Evolutionary conservation across 78 protist species (phyloP), one percentile per base, ranked within the genome.

Genomic region (Tieghemostelium lacteum): DNA sequence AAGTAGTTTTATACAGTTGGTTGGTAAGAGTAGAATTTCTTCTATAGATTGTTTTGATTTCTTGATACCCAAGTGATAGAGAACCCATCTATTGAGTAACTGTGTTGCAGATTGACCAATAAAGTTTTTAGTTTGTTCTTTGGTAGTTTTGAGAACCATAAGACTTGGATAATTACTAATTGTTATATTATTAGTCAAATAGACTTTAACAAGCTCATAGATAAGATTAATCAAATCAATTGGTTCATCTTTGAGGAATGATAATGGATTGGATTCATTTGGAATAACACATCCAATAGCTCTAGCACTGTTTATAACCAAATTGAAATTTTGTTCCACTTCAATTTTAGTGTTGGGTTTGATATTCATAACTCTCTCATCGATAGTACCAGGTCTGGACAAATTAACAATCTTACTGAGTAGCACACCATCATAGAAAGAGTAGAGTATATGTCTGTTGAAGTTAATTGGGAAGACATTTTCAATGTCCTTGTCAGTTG

Each of bases 381-480:
- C 96, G 57, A 95, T 94, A 14, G 97, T 73, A 20, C 69, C 86
- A 24, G 67, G 77, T 40, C 61, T 8, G 16, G 92, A 83, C 12
- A 55, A 31, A 74, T 95, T 95, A 49, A 95, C 77, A 31, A 95
- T 28, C 78, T 95, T 94, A 71, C 95, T 55, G 29, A 95, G 77
- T 37, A 95, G 62, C 14, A 94, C 75, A 54, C 97, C 96, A 26
- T 95, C 94, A 12, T 73, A 72, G 87, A 69, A 36, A 2, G 94
- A 72, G 20, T 37, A 29, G 6, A 31, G 10, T 1, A 91, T 70
- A 28, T 91, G 89, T 28, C 69, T 69, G 0, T 2, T 16, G 17
- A 29, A 1, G 19, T 86, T 83, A 2, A 92, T 52, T 37, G 95
- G 95, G 72, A 92, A 73, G 5, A 86, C 67, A 69, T 86, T 54